Evolutionary conservation across 2,329 filamentous ascomycete genomes (phyloP), one percentile per base, ranked within the genome.

Genomic region (Scedosporium boydii): DNA sequence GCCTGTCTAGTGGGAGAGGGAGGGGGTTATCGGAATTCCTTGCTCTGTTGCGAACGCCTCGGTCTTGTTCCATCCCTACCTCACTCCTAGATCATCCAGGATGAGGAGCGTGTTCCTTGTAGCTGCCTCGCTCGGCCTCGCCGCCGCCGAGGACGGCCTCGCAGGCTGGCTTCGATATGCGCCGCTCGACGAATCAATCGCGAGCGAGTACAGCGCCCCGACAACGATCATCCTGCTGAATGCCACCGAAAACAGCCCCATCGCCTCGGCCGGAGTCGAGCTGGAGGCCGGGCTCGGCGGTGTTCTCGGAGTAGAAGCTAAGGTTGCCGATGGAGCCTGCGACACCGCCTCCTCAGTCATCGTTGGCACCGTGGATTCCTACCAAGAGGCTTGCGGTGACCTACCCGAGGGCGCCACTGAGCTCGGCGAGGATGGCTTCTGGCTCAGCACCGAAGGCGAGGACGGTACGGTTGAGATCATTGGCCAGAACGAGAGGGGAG

Each of bases 131-230:
- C 16, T 27, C 65, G 71, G 73, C 68, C 67, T 78, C 46, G 78
- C 69, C 51, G 71, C 72, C 55, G 85, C 84, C 44, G 86, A 89
- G 67, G 80, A 83, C 68, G 87, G 87, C 10, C 72, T 85, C 23
- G 75, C 80, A 62, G 86, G 76, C 57, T 89, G 87, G 87, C 72
- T 89, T 62, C 80, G 87, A 58, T 89, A 89, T 69, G 85, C 85
- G 29, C 77, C 79, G 9, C 68, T 87, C 21, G 65, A 73, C 16
- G 64, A 65, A 56, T 63, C 68, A n/a, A 68, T 66, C 7, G 69
- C 67, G 58, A 74, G 77, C 58, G 71, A 72, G 48, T 73, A 73
- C 42, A 66, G 64, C 2, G 68, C 82, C 4, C 84, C 85, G 3
- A 74, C 73, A 1, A 73, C 67, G 10, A 79, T 88, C 61, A 70